Evolutionary conservation across 73 alveolate genomes (phyloP).

Genomic region (Paramecium caudatum): DNA sequence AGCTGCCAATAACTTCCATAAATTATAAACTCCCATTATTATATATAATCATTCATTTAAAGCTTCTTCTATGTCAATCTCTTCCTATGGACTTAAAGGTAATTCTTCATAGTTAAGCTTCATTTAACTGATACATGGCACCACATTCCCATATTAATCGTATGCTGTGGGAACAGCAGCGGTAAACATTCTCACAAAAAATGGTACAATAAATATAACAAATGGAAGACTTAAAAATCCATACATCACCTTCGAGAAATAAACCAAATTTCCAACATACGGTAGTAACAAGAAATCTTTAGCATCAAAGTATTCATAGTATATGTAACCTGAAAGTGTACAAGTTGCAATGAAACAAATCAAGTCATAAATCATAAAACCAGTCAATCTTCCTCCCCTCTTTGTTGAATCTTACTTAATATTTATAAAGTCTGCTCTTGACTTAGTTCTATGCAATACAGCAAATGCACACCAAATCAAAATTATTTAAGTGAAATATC

Average conservation of each 20-base stretch:
- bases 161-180: conserved; percentile 38
- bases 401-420: neutral
- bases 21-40: conserved; percentile 87
- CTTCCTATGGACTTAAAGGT: neutral
- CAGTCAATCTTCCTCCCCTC: conserved; percentile 58
- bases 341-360: conserved; percentile 18
- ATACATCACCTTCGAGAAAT: conserved; percentile 10
- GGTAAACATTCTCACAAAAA: conserved; percentile 65
- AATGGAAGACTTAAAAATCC: conserved; percentile 66
- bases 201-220: conserved; percentile 14
- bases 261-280: neutral
- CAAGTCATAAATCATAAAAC: conserved; percentile 65
- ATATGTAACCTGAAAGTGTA: neutral
- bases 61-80: conserved; percentile 1
- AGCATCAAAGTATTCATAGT: neutral
- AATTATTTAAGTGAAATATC: conserved; percentile 39
- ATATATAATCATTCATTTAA: neutral
- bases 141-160: conserved; percentile 10
- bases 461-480: conserved; percentile 68
- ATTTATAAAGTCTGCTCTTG: conserved; percentile 53
- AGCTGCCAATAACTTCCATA: conserved; percentile 85
- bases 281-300: neutral
- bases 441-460: conserved; percentile 17
- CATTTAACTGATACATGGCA: conserved; percentile 22
- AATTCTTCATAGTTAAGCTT: conserved; percentile 23